Percentiles rank a stretch among this genome's conserved stretches.
phyloP scores from a whole-genome alignment of 2,329 filamentous ascomycete genomes.

The Trichoderma breve region DNA sequence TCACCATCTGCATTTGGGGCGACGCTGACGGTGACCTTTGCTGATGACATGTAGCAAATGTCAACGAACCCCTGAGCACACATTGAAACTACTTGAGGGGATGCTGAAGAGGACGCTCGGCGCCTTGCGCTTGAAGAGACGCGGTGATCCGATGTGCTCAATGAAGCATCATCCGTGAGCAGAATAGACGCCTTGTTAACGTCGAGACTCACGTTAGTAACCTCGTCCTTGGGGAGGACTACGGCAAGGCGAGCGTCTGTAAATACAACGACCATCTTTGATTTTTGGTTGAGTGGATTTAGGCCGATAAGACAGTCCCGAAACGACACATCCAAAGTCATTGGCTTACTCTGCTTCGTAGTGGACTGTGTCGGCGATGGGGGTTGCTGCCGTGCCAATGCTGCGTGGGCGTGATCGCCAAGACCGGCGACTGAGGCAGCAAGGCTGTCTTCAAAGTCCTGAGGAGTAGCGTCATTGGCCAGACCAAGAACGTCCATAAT shows the following conservation, averaged over 20 bases:
- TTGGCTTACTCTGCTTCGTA: slow-evolving; percentile 48
- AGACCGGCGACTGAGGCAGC: slow-evolving; percentile 78
- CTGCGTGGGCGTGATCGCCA: slow-evolving; percentile 60
- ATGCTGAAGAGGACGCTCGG: slow-evolving; percentile 38
- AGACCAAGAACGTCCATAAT: slow-evolving; percentile 77
- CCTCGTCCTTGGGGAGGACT: slow-evolving; percentile 61
- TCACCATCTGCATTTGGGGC: slow-evolving; percentile 52
- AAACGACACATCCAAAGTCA: slow-evolving; percentile 71
- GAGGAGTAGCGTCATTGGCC: slow-evolving; percentile 61
- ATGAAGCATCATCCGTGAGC: slow-evolving; percentile 70
- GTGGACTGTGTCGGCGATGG: slow-evolving; percentile 25
- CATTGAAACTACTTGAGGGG: slow-evolving; percentile 54
- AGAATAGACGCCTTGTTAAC: slow-evolving; percentile 80
- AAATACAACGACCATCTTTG: slow-evolving; percentile 76
- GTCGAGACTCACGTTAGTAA: slow-evolving; percentile 62
- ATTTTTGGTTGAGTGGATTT: slow-evolving; percentile 71
- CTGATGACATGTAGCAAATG: slow-evolving; percentile 82
- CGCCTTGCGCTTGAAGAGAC: slow-evolving; percentile 23
- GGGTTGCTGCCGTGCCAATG: slow-evolving; percentile 33
- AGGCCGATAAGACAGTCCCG: slow-evolving; percentile 80
- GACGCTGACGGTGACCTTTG: slow-evolving; percentile 65
- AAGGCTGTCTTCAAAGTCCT: slow-evolving; percentile 73
- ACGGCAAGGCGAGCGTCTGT: slow-evolving; percentile 74
- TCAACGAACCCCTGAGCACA: slow-evolving; percentile 75
- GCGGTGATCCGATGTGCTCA: slow-evolving; percentile 22